phyloP scores from a whole-genome alignment of 805 yeast species.

The Sporopachydermia lactativora region DNA sequence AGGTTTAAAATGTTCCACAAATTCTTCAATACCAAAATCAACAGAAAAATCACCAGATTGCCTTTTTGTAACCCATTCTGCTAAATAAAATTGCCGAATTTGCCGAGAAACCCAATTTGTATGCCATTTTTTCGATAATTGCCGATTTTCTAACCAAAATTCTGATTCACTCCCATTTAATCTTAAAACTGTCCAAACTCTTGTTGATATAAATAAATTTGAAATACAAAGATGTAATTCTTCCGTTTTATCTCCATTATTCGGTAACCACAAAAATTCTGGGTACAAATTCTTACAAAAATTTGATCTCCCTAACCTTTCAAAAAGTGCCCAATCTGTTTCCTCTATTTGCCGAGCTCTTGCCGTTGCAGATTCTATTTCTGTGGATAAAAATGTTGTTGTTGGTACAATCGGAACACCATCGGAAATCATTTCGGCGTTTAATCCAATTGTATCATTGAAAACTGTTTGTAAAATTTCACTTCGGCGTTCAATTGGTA shows the following conservation, averaged over 20 bases:
- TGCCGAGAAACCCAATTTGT: conserved; percentile 21
- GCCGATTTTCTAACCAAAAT: conserved; percentile 1
- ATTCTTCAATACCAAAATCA: conserved; percentile 24
- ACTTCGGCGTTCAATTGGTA: conserved; percentile 13
- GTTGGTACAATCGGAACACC: conserved; percentile 19
- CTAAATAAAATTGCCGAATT: conserved; percentile 20
- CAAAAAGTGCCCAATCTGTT: neutral
- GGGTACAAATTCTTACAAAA: neutral
- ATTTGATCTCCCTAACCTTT: neutral
- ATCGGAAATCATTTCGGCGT: conserved; percentile 22
- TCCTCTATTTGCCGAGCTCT: neutral
- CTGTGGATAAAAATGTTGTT: conserved; percentile 12
- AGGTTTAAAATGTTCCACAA: conserved; percentile 18
- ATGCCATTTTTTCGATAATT: conserved; percentile 16
- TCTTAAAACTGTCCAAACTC: conserved; percentile 22
- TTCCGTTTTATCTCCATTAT: neutral
- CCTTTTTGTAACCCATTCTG: conserved; percentile 25
- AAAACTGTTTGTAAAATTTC: conserved; percentile 19
- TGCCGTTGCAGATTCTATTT: conserved; percentile 5
- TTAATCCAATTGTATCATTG: conserved; percentile 21
- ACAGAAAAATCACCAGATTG: conserved; percentile 22
- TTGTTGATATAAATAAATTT: conserved; percentile 9
- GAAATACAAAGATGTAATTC: no score
- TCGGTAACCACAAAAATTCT: neutral
- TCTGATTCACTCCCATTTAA: conserved; percentile 7